Evolutionary conservation across 2,329 filamentous ascomycete genomes (phyloP).

Genomic region (Chaetomiaceae sp.): DNA sequence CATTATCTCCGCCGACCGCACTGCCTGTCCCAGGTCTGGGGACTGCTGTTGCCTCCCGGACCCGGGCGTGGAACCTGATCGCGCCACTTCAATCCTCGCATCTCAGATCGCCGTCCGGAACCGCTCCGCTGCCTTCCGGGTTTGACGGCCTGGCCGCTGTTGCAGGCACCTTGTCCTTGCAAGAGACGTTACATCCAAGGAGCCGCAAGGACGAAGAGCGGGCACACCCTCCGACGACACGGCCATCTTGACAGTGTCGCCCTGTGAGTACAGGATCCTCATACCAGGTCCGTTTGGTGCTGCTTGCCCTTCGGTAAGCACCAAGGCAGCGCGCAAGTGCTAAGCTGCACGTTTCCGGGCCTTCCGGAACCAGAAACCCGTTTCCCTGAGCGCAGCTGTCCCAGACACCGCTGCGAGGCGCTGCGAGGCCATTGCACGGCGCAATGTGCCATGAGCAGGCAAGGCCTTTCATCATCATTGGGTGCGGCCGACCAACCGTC

Average conservation of each 20-base stretch:
- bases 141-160: neutral
- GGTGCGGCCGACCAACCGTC: slow-evolving; percentile 14
- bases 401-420: slow-evolving; percentile 15
- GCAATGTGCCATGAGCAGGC: slow-evolving; percentile 12
- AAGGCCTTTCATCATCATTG: slow-evolving; percentile 16
- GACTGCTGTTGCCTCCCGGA: slow-evolving; percentile 14
- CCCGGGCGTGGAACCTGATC: slow-evolving; percentile 20
- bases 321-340: slow-evolving; percentile 13
- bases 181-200: neutral
- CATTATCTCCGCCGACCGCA: slow-evolving; percentile 21
- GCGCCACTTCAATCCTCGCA: slow-evolving; percentile 15
- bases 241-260: slow-evolving; percentile 1
- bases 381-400: slow-evolving; percentile 10
- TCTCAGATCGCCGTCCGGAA: slow-evolving; percentile 14
- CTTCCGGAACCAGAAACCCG: slow-evolving; percentile 28
- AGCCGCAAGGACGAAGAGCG: too few relatives aligned
- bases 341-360: slow-evolving; percentile 21
- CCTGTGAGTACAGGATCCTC: neutral
- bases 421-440: slow-evolving; percentile 21
- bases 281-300: slow-evolving; percentile 1
- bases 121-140: slow-evolving; percentile 5
- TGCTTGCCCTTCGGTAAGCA: slow-evolving; percentile 17
- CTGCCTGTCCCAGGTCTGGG: slow-evolving; percentile 11
- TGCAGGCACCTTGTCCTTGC: neutral
- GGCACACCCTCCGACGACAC: too few relatives aligned